Percentiles rank a stretch among this genome's conserved stretches.
phyloP scores from a whole-genome alignment of 2,329 filamentous ascomycete species.

The Clarireedia homoeocarpa region DNA sequence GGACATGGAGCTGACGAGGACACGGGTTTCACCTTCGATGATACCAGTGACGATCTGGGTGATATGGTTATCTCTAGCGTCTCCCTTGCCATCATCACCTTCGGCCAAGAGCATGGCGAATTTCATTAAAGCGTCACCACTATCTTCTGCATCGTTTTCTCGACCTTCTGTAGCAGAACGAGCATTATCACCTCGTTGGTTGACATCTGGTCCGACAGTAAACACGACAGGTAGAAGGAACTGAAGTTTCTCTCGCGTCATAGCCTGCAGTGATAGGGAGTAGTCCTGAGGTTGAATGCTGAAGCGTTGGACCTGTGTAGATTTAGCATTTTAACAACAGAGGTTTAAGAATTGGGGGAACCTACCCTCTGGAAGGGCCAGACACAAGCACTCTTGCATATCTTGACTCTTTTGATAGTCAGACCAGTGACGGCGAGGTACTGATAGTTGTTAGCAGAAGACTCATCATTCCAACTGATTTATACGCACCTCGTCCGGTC shows the following conservation, averaged over 20 bases:
- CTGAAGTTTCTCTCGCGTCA: conserved; percentile 83
- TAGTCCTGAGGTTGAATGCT: conserved; percentile 73
- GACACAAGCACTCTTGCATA: conserved; percentile 70
- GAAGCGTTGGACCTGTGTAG: conserved; percentile 22
- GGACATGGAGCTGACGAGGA: conserved; percentile 78
- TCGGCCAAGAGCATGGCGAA: conserved; percentile 75
- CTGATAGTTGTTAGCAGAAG: conserved; percentile 65
- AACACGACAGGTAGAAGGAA: conserved; percentile 78
- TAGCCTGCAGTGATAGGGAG: conserved; percentile 73
- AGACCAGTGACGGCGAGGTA: conserved; percentile 84
- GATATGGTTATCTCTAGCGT: conserved; percentile 47
- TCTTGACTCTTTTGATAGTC: conserved; percentile 64
- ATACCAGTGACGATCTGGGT: conserved; percentile 84
- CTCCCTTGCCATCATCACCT: conserved; percentile 36
- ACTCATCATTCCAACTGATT: too few species aligned
- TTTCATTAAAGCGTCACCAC: conserved; percentile 62
- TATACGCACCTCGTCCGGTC: conserved; percentile 1
- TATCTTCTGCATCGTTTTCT: conserved; percentile 35
- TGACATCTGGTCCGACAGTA: conserved; percentile 74
- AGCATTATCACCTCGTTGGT: conserved; percentile 37
- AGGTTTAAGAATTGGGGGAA: background rate
- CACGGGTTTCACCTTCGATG: conserved; percentile 80
- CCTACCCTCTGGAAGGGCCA: conserved; percentile 59
- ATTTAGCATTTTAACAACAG: conserved; percentile 9
- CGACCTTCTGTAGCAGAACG: conserved; percentile 11